Evolutionary conservation across 2,329 filamentous ascomycete species (phyloP).

Genomic region (Neophaeococcomyces aloes): DNA sequence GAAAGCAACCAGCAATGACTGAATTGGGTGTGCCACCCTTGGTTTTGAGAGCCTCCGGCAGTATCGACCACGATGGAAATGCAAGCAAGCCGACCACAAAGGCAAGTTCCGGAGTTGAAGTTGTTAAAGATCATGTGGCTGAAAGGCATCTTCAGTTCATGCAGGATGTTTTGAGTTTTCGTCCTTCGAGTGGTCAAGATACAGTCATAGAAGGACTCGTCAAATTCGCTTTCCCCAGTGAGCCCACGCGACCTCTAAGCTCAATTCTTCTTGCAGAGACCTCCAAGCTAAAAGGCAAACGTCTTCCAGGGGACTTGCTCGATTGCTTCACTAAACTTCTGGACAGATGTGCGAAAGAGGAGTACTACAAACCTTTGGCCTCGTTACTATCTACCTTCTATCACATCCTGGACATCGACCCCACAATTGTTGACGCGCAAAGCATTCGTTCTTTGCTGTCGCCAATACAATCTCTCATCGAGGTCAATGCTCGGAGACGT

Average conservation of each 20-base stretch:
- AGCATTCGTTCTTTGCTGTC: slow-evolving; percentile 30
- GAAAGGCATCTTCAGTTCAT: slow-evolving; percentile 33
- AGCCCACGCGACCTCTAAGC: slow-evolving; percentile 39
- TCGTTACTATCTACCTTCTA: slow-evolving; percentile 33
- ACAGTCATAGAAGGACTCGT: slow-evolving; percentile 46
- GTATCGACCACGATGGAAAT: slow-evolving; percentile 15
- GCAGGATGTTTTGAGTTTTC: slow-evolving; percentile 47
- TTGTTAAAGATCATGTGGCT: slow-evolving; percentile 18
- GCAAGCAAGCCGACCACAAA: slow-evolving; percentile 24
- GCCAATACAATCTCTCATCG: slow-evolving; percentile 35
- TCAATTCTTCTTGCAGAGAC: slow-evolving; percentile 45
- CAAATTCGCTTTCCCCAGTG: slow-evolving; percentile 43
- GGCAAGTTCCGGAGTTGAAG: slow-evolving; percentile 7
- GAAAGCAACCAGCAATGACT: slow-evolving; percentile 27
- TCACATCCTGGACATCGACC: slow-evolving; percentile 32
- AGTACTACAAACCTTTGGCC: slow-evolving; percentile 36
- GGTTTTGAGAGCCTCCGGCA: slow-evolving; percentile 25
- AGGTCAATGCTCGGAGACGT: slow-evolving; percentile 46
- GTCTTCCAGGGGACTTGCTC: slow-evolving; percentile 40
- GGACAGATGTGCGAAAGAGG: slow-evolving; percentile 46
- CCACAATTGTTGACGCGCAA: slow-evolving; percentile 27
- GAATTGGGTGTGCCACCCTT: slow-evolving; percentile 34
- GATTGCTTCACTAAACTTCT: slow-evolving; percentile 44
- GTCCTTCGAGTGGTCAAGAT: slow-evolving; percentile 37
- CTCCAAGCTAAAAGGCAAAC: slow-evolving; percentile 32